Percentiles rank a stretch among this genome's conserved stretches.
Conservation (phyloP, 148 eudicot genomes). For the Vaccinium myrtillus region DNA sequence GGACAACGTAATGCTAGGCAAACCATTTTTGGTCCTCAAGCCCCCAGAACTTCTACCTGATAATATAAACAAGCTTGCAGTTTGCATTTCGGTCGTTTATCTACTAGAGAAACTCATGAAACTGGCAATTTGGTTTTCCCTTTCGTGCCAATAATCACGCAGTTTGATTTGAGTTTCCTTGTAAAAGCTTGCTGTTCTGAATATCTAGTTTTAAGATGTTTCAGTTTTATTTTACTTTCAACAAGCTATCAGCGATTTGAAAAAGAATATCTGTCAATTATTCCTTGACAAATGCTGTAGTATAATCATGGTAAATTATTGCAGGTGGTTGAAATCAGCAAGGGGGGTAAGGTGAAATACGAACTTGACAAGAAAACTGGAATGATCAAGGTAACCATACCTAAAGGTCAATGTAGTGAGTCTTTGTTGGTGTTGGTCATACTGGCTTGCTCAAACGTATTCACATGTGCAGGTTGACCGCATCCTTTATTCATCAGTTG, state of each 20-base stretch:
- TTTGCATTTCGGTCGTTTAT: neutral
- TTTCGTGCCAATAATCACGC: neutral
- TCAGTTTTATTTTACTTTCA: neutral
- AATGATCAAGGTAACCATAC: slow-evolving; percentile 56
- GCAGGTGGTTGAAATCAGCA: slow-evolving; percentile 81
- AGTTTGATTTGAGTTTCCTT: neutral
- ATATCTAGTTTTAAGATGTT: neutral
- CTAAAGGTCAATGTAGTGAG: neutral
- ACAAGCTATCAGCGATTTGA: neutral
- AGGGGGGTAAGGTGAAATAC: slow-evolving; percentile 80
- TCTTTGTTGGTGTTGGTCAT: neutral
- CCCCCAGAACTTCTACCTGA: neutral
- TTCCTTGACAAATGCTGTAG: neutral
- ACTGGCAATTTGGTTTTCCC: neutral
- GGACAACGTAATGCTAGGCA: neutral
- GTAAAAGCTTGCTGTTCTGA: neutral
- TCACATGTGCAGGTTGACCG: slow-evolving; percentile 65
- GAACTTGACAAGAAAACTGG: slow-evolving; percentile 84
- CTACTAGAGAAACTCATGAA: neutral
- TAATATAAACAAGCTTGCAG: neutral
- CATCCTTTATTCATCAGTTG: slow-evolving; percentile 75
- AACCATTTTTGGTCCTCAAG: slow-evolving; percentile 7
- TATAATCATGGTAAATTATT: neutral
- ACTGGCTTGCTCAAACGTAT: neutral
- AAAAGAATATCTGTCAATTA: neutral